Evolutionary conservation across 495 filamentous ascomycete genomes (phyloP), one percentile per base, ranked within the genome.

Genomic region (Pyronema omphalodes): DNA sequence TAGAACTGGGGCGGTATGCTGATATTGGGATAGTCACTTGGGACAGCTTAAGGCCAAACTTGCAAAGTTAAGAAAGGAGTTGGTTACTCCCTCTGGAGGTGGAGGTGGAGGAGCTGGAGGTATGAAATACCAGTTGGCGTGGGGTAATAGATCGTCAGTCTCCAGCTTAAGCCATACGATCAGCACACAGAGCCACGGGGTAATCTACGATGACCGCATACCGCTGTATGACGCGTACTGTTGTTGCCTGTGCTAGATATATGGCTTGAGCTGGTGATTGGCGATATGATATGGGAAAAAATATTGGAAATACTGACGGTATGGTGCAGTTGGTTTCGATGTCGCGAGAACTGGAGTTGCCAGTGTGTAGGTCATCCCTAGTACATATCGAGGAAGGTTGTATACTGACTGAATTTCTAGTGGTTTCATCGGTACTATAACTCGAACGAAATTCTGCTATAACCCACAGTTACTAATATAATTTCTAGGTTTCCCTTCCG

Each of bases 21-120:
- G 9, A 51, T 23, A 51, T 9, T 12, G 4, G 34, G 12, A 29
- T 64, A 63, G 60, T 61, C 77, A 80, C 67, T 64, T 80, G 56
- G 87, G 88, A 65, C 91, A 95, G 74, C 73, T 98, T 63, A 98
- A 98, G 71, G 91, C 91, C 44, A 98, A 98, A 71, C 84, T 98
- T 67, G 89, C 91, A 17, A 98, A 96, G 71, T 72, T 98, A 62
- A 94, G 94, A 73, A 77, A 86, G 69, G 91, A 98, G 68, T 81
- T 98, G 39, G 75, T 98, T 59, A 93, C 88, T 44, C 91, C 91
- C 4, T 73, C 79, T 46, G 75, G 79, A 35, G 76, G 84, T 54
- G 87, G 89, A 47, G 87, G 88, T 54, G 88, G 83, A 45, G 76
- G 82, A 36, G 89, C 77, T 57, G 80, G 81, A 62, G 83, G 86